Evolutionary conservation across 129 eudicot genomes (phyloP).

Genomic region (Ambrosia trifida): DNA sequence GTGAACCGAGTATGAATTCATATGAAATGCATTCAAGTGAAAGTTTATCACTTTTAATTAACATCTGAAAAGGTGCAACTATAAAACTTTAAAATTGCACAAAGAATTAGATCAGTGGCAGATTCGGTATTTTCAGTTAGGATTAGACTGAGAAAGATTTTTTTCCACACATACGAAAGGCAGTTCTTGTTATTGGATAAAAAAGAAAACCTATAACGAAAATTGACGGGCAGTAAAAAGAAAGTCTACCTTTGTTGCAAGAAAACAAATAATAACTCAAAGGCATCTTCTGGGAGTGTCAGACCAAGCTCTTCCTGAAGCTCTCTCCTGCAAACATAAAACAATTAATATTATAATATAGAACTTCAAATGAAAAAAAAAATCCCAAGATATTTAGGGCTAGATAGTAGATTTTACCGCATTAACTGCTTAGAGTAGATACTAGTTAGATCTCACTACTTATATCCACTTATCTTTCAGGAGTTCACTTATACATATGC

Average conservation of each 20-base stretch:
- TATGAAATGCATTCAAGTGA: slow-evolving; percentile 7
- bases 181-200: background rate
- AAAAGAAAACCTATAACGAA: background rate
- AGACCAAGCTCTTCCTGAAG: slow-evolving; percentile 96
- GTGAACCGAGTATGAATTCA: background rate
- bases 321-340: slow-evolving; percentile 75
- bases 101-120: slow-evolving; percentile 11
- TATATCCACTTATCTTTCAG: background rate
- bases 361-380: background rate
- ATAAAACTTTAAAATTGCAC: slow-evolving; percentile 4
- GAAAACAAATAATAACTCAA: slow-evolving; percentile 72
- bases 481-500: background rate
- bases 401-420: too few relatives aligned
- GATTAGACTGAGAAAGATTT: background rate
- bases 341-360: slow-evolving; percentile 1
- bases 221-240: background rate
- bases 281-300: slow-evolving; percentile 84
- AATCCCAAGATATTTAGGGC: too few relatives aligned
- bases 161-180: background rate
- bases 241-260: slow-evolving; percentile 63
- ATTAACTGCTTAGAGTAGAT: too few relatives aligned
- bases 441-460: background rate
- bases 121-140: background rate
- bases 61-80: background rate
- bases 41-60: background rate